Evolutionary conservation across 306 rosid genomes (phyloP).

Genomic region (Lupinus albus): DNA sequence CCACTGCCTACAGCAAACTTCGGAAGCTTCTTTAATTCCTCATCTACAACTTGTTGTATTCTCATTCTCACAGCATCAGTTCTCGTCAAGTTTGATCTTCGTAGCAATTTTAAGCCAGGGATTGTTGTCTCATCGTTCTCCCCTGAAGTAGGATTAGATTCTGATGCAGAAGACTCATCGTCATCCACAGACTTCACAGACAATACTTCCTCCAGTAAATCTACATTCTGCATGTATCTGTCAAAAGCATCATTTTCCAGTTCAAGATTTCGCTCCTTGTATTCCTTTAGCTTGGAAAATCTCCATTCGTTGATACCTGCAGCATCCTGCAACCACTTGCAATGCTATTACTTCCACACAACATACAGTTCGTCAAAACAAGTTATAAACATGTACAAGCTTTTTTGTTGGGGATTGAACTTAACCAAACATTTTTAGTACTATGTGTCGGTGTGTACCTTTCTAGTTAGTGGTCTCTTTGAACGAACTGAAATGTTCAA

Average conservation of each 20-base stretch:
- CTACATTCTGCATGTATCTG: slow-evolving; percentile 81
- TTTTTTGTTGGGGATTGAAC: neutral
- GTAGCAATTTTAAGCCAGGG: slow-evolving; percentile 64
- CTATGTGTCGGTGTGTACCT: slow-evolving; percentile 54
- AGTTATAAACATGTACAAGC: neutral
- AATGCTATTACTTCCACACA: slow-evolving; percentile 42
- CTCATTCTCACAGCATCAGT: slow-evolving; percentile 60
- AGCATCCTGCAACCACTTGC: slow-evolving; percentile 72
- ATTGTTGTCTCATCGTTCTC: slow-evolving; percentile 54
- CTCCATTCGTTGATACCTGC: slow-evolving; percentile 92
- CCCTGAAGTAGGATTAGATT: slow-evolving; percentile 42
- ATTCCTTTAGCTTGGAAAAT: slow-evolving; percentile 82
- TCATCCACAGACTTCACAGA: slow-evolving; percentile 58
- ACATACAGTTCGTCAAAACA: slow-evolving; percentile 21
- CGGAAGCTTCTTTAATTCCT: slow-evolving; percentile 66
- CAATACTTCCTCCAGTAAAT: slow-evolving; percentile 80
- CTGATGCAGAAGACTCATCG: slow-evolving; percentile 48
- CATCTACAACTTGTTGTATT: slow-evolving; percentile 68
- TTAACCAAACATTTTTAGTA: slow-evolving; percentile 19
- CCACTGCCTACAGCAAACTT: slow-evolving; percentile 46
- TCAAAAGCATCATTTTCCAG: slow-evolving; percentile 87
- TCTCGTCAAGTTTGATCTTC: slow-evolving; percentile 62
- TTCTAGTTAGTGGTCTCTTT: slow-evolving; percentile 82
- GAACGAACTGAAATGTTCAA: slow-evolving; percentile 74
- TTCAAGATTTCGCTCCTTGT: slow-evolving; percentile 69